Base-by-base conservation (phyloP, 495 filamentous ascomycete genomes). In the Aspergillus kassunensis region DNA sequence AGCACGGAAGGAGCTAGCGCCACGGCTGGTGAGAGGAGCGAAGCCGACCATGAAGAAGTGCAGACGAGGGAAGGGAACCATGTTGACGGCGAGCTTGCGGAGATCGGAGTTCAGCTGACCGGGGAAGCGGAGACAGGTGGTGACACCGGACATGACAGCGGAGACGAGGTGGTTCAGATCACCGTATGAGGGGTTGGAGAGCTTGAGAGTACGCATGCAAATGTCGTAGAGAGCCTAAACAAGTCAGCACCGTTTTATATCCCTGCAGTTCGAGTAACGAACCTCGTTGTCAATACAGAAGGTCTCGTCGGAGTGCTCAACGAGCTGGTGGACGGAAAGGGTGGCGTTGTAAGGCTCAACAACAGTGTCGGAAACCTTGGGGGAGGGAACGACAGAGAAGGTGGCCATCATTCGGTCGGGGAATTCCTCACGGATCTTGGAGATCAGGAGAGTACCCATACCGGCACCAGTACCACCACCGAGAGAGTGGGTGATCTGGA, bases 1-100 rank as follows among this genome's bases (percentile, higher is more conserved):
- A 57, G 95, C 91, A 69, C 93, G 95, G 93, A 97, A 99, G 55
- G 85, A 86, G 82, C 91, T 68, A 63, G 91, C 84, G 66, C 91
- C 90, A 73, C 93, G 90, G 82, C 88, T 92, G 70, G 93, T 99
- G 60, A 99, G 85, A 69, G 93, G 93, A 72, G 93, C 92, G 74
- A 99, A 99, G 70, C 93, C 93, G 70, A 99, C 95, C 93, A 99
- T 99, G 87, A 99, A 99, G 88, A 99, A 99, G 78, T 99, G 93
- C 49, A 99, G 89, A 88, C 93, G 93, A 65, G 93, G 93, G 87
- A 99, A 99, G 53, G 93, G 93, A 80, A 99, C 93, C 93, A 99
- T 99, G 89, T 99, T 99, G 77, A 99, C 93, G 63, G 93, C 93
- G 67, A 97, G 80, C 81, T 99, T 99, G 79, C 93, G 90, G 58